Conservation (phyloP, 768 basidiomycete genomes). For the Trametes punicea region DNA sequence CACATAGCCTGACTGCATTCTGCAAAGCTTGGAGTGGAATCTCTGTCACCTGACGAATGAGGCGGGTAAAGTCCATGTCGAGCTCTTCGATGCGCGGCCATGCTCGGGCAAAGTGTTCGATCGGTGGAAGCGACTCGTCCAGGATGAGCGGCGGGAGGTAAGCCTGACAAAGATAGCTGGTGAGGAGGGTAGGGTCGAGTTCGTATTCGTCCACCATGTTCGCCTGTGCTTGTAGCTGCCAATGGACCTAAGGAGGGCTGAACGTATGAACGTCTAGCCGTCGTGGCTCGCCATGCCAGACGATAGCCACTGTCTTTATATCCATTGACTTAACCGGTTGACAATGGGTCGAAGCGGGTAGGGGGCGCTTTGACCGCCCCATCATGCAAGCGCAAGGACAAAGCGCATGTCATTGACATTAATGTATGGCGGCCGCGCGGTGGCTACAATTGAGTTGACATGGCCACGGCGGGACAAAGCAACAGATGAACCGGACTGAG, state of each 20-base stretch:
- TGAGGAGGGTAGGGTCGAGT: neutral
- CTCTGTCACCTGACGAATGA: neutral
- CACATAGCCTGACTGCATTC: slow-evolving; percentile 8
- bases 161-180: slow-evolving; percentile 8
- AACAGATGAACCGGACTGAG: neutral
- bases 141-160: slow-evolving; percentile 12
- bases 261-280: neutral
- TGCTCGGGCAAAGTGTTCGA: neutral
- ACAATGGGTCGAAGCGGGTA: neutral
- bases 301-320: neutral
- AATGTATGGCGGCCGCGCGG: neutral
- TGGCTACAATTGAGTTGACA: neutral
- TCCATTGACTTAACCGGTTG: neutral
- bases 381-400: neutral
- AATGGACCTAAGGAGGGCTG: too few species aligned
- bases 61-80: neutral
- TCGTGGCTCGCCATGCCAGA: neutral
- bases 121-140: neutral
- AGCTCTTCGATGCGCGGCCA: slow-evolving; percentile 10
- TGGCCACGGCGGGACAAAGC: neutral
- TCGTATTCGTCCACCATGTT: neutral
- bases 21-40: slow-evolving; percentile 8
- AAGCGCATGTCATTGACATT: neutral
- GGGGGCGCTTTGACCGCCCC: neutral
- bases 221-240: neutral